phyloP scores from a whole-genome alignment of 2,329 filamentous ascomycete species.

The Aspergillus transmontanensis region DNA sequence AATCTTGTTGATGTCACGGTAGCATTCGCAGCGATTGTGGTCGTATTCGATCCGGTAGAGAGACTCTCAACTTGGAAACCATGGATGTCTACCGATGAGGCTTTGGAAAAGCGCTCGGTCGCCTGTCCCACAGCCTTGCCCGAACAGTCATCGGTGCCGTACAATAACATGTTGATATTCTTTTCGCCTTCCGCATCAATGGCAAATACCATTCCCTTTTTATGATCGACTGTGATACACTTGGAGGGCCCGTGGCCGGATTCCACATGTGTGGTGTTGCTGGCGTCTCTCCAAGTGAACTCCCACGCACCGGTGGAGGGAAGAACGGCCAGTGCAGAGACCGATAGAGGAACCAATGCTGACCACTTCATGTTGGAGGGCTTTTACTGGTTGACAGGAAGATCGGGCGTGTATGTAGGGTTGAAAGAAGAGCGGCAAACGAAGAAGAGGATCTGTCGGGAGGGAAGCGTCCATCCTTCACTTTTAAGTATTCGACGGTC shows the following conservation, averaged over 20 bases:
- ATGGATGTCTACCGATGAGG: slow-evolving; percentile 5
- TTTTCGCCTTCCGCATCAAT: slow-evolving; percentile 8
- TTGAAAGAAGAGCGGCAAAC: not conserved
- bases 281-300: slow-evolving; percentile 15
- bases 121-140: slow-evolving; percentile 11
- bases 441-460: not conserved
- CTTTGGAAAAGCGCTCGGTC: slow-evolving; percentile 10
- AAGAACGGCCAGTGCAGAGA: slow-evolving; percentile 9
- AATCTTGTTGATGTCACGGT: not conserved
- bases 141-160: slow-evolving; percentile 9
- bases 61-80: slow-evolving; percentile 14
- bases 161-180: slow-evolving; percentile 19
- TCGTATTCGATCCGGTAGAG: not conserved
- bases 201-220: slow-evolving; percentile 9
- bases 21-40: not conserved
- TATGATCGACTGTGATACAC: slow-evolving; percentile 15
- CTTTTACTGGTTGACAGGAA: no score
- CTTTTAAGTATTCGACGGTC: not conserved
- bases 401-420: not conserved
- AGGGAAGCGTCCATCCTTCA: not conserved
- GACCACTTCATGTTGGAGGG: slow-evolving; percentile 10
- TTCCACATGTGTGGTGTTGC: slow-evolving; percentile 3
- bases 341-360: not conserved
- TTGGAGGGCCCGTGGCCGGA: slow-evolving; percentile 11
- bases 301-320: slow-evolving; percentile 14